Conservation (phyloP, 2,329 filamentous ascomycete species). For the Sclerotinia nivalis region DNA sequence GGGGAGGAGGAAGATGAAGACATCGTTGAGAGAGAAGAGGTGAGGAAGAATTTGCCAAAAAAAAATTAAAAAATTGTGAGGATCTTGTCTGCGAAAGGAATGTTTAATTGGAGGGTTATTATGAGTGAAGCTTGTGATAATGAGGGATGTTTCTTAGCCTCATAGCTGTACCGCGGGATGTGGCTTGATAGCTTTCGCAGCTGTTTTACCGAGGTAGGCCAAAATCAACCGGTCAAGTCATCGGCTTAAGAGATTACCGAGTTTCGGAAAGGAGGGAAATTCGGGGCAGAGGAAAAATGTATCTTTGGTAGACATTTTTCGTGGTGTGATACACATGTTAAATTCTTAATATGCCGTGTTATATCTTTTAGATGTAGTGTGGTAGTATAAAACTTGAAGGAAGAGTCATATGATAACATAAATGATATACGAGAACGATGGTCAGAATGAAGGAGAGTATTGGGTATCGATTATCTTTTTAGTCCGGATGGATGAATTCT, state of each 20-base stretch:
- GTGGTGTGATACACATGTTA: neutral
- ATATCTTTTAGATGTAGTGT: neutral
- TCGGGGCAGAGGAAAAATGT: conserved; percentile 2
- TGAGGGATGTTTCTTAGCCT: conserved; percentile 4
- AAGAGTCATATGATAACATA: conserved; percentile 18
- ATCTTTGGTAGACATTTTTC: neutral
- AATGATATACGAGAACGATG: neutral
- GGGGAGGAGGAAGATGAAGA: conserved; percentile 25
- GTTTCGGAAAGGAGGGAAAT: conserved; percentile 10
- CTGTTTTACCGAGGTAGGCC: conserved; percentile 22
- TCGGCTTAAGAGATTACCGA: conserved; percentile 16
- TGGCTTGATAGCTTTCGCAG: neutral
- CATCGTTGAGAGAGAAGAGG: conserved; percentile 6
- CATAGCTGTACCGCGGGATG: neutral
- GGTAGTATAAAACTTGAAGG: neutral
- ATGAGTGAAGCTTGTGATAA: conserved; percentile 16
- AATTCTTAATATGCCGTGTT: neutral
- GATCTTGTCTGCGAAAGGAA: neutral
- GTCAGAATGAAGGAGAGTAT: neutral
- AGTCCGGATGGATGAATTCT: neutral
- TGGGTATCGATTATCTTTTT: neutral
- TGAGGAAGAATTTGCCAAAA: neutral
- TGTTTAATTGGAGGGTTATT: neutral
- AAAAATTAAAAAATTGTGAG: neutral
- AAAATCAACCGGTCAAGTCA: conserved; percentile 1